phyloP scores from a whole-genome alignment of 257 asterid genomes.

The Orobanche coerulescens region DNA sequence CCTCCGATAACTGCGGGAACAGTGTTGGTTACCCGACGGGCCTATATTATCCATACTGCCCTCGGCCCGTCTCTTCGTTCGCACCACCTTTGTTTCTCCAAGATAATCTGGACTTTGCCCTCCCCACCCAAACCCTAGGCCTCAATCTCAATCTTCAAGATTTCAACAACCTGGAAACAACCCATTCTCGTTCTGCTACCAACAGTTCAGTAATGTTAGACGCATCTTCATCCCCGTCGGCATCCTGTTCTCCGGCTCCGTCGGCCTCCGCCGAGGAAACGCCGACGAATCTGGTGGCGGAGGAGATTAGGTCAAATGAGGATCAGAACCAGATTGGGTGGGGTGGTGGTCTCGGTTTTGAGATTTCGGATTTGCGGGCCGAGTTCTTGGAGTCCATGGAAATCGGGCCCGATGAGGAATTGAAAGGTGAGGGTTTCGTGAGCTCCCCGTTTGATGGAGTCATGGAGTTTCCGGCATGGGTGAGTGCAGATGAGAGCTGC shows the following conservation, averaged over 20 bases:
- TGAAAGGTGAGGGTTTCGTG: too few species aligned
- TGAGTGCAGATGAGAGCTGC: slow-evolving; percentile 53
- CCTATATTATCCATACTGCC: slow-evolving; percentile 32
- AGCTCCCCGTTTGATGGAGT: slow-evolving; percentile 62
- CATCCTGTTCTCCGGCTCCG: too few species aligned
- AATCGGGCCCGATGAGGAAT: too few species aligned
- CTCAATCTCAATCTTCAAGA: slow-evolving; percentile 79
- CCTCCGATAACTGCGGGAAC: too few species aligned
- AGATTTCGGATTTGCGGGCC: background rate
- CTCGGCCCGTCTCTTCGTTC: slow-evolving; percentile 38
- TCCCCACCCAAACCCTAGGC: slow-evolving; percentile 74
- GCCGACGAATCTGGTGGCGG: slow-evolving; percentile 14
- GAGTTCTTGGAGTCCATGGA: slow-evolving; percentile 29
- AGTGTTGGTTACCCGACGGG: slow-evolving; percentile 27
- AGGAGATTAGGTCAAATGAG: slow-evolving; percentile 64
- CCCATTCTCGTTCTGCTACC: slow-evolving; percentile 19
- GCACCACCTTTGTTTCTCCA: slow-evolving; percentile 30
- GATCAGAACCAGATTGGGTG: slow-evolving; percentile 60
- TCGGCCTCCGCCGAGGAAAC: slow-evolving; percentile 28
- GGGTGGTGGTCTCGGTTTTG: too few species aligned
- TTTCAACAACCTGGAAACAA: too few species aligned
- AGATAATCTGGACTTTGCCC: slow-evolving; percentile 45
- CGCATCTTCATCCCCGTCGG: slow-evolving; percentile 41
- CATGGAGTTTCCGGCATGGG: slow-evolving; percentile 80
- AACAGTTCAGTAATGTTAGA: slow-evolving; percentile 34